phyloP scores from a whole-genome alignment of 129 eudicot genomes.

The Pulicaria dysenterica region DNA sequence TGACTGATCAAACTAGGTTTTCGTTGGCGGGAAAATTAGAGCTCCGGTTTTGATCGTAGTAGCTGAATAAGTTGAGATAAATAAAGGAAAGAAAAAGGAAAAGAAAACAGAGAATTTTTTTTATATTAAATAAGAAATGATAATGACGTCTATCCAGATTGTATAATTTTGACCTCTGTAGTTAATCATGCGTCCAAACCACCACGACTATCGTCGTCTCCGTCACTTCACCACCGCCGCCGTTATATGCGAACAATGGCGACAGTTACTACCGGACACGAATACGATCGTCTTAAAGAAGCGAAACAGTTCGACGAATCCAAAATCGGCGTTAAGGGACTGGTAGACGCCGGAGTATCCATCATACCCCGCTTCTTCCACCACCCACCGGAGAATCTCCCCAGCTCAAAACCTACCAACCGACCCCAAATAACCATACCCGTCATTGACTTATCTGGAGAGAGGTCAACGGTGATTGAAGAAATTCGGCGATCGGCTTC shows the following conservation, averaged over 20 bases:
- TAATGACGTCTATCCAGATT: no score
- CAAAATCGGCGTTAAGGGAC: slow-evolving; percentile 67
- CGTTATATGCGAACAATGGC: slow-evolving; percentile 17
- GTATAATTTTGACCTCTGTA: no score
- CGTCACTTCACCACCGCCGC: background rate
- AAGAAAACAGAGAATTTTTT: no score
- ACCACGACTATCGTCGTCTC: background rate
- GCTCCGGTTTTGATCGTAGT: background rate
- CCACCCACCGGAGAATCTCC: slow-evolving; percentile 56
- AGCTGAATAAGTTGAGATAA: no score
- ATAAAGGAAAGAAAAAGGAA: no score
- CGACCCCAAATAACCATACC: slow-evolving; percentile 34
- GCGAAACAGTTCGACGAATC: slow-evolving; percentile 62
- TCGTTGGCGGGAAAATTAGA: slow-evolving; percentile 32
- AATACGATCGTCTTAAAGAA: slow-evolving; percentile 49
- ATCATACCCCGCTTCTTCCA: slow-evolving; percentile 63
- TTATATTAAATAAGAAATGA: no score
- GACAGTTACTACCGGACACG: slow-evolving; percentile 2
- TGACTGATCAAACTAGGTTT: background rate
- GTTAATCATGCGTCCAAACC: background rate
- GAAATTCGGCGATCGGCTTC: slow-evolving; percentile 41
- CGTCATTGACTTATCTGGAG: slow-evolving; percentile 48
- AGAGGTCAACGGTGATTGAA: slow-evolving; percentile 38
- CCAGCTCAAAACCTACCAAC: slow-evolving; percentile 13
- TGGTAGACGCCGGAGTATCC: slow-evolving; percentile 61